Evolutionary conservation across 441 rosid species (phyloP), one percentile per base, ranked within the genome.

Genomic region (Geranium incanum): DNA sequence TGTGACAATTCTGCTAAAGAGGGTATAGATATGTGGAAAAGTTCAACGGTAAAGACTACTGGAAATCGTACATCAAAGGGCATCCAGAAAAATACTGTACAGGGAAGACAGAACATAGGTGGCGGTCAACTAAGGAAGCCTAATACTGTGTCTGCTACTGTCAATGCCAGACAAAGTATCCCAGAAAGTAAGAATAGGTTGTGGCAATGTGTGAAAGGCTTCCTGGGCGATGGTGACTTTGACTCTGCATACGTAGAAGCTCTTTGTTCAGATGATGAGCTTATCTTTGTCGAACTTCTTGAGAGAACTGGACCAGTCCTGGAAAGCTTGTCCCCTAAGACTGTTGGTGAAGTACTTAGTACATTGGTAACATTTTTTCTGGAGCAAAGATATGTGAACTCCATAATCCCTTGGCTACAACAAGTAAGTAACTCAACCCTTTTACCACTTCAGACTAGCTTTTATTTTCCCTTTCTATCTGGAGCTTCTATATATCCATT

Each of bases 221-320:
- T 83, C 79, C 78, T 86, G 5, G 81, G 82, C 74, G 87, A 88
- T 78, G 93, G 92, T 59, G 89, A 84, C 77, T 76, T 89, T 19
- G 93, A 94, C 63, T 88, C 95, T 83, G 93, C 96, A 63, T 91
- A 91, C 81, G 68, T 78, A 28, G 87, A 89, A 84, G 96, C 95
- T 74, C 81, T 94, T 37, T 83, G 79, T 76, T 84, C 84, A 41
- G 82, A 86, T 57, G 82, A 89, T 74, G 97, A 94, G 65, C 82
- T 84, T 66, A 78, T 88, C 68, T 80, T 91, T 15, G 68, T 91
- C 33, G 93, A 90, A 84, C 94, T 94, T 79, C 84, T 94, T 59
- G 88, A 89, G 36, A 85, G 89, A 81, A 91, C 98, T 11, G 97
- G 95, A 77, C 98, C 95, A 6, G 90, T 88, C 67, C 71, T 90